Conservation (phyloP, 176 grass and related monocot genomes). For the Cenchrus americanus region DNA sequence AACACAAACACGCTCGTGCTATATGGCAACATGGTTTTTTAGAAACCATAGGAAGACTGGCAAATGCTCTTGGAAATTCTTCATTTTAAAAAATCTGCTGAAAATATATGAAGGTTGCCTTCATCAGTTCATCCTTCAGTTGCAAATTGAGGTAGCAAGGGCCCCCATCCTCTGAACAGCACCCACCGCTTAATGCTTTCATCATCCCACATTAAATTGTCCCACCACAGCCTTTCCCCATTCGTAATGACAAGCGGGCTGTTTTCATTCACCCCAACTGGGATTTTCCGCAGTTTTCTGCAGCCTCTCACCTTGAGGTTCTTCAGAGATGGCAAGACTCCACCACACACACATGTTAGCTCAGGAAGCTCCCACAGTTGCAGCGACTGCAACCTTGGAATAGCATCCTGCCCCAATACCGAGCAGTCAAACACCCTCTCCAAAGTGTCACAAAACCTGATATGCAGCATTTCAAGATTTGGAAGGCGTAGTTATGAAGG, state of each 20-base stretch:
- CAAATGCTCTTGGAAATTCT: background rate
- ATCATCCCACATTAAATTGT: constrained; percentile 34
- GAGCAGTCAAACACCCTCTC: constrained; percentile 21
- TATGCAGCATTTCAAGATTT: background rate
- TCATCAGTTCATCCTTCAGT: constrained; percentile 34
- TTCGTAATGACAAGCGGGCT: constrained; percentile 24
- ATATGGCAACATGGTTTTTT: too few relatives aligned
- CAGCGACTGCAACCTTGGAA: constrained; percentile 42
- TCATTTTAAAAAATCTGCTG: too few relatives aligned
- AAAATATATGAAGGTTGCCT: background rate
- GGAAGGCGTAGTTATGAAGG: background rate
- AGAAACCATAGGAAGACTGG: too few relatives aligned
- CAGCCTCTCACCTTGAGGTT: constrained; percentile 47
- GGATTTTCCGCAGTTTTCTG: constrained; percentile 37
- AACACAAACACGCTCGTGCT: too few relatives aligned
- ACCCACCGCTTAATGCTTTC: constrained; percentile 42
- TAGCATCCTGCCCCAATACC: background rate
- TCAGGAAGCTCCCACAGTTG: constrained; percentile 48
- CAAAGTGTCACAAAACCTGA: constrained; percentile 39
- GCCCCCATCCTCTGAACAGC: constrained; percentile 37
- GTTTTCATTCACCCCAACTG: constrained; percentile 44
- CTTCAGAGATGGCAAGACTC: constrained; percentile 46
- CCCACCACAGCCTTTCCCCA: constrained; percentile 41
- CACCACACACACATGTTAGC: constrained; percentile 32
- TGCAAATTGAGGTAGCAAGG: constrained; percentile 45